Base-by-base conservation (phyloP, 352 stramenopile species). In the Globisporangium mamillatum region DNA sequence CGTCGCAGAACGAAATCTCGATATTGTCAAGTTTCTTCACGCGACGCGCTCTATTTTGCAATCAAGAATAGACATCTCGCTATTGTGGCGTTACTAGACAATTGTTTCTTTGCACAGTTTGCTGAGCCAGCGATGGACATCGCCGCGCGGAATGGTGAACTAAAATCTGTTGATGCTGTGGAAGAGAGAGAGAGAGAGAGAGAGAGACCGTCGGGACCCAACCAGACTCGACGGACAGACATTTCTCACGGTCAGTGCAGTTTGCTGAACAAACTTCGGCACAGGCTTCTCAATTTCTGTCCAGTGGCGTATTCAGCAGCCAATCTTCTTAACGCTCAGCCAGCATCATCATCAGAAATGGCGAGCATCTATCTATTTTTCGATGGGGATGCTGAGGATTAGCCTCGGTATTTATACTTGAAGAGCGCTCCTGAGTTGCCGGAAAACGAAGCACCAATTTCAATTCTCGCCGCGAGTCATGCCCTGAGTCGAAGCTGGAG, bases 381-480 rank as follows among this genome's bases (percentile, higher is more conserved):
- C 38, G 38, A 48, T 48, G 38, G 14, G 38, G 12, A 48, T 20
- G 14, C 38, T 48, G 38, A 20, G 18, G 14, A 48, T 48, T 48
- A 48, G 38, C 38, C 38, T 48, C 38, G 38, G 38, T 48, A 48
- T 48, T 60, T 60, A 60, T 60, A 60, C 54, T 5, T 4, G 14
- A 48, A 20, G 14, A 48, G 38, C 38, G 38, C 38, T 48, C 38
- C 38, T n/a, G 38, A 44, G 10, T 46, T 48, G 38, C 4, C 38
- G 4, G 38, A 46, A 46, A 14, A 48, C 38, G 38, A 20, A 48
- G 18, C 8, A 48, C 25, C 34, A 3, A 44, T 12, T 63, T 14
- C 18, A 18, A 50, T 60, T 38, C 18, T 60, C 54, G 16, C 16
- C 2, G 32, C 57, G n/a, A 38, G 52, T 58, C 29, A 27, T 34